Base-by-base conservation (phyloP, 192 early-diverging fungal species). In the Dimargaris cristalligena region DNA sequence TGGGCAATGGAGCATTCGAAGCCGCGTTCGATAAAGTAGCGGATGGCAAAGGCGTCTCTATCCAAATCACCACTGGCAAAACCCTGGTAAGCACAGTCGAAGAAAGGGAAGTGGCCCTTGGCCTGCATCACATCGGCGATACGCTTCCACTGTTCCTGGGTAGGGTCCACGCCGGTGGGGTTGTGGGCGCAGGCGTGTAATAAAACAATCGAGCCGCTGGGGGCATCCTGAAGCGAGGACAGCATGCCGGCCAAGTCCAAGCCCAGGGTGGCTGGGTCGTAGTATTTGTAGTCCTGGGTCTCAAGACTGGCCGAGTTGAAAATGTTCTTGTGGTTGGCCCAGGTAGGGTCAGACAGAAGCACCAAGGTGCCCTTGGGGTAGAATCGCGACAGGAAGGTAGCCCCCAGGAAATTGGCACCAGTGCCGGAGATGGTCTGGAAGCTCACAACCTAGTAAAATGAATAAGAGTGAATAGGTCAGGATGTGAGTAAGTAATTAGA, bases 61-160 rank as follows among this genome's bases (percentile, higher is more conserved):
- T 91, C 90, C 20, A 96, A 76, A 67, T 86, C 79, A 46, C 95
- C 95, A 11, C 85, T 88, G 29, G 93, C 93, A 68, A 99, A 99
- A 6, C 95, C 95, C 78, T 96, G 93, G 80, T 99, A 99, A 26
- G 95, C 95, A 70, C 85, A 91, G 71, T 99, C 95, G 63, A 99
- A 97, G 80, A 99, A 95, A 22, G 89, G 84, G 66, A 97, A 88
- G 65, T 90, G 92, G 20, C 62, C 56, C 62, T 86, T 85, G 59
- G 75, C 78, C 30, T 73, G 70, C 69, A 91, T 84, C 14, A 89
- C 80, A 28, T 85, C 80, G 28, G 93, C 92, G 60, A 99, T 94
- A 50, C 73, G 67, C 70, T 82, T 82, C 95, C 95, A 99, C 70
- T 99, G 89, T 54, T 86, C 90, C 23, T 78, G 74, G 1, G 93